phyloP scores from a whole-genome alignment of 1,284 basidiomycete genomes.

The Cryptococcus floricola region DNA sequence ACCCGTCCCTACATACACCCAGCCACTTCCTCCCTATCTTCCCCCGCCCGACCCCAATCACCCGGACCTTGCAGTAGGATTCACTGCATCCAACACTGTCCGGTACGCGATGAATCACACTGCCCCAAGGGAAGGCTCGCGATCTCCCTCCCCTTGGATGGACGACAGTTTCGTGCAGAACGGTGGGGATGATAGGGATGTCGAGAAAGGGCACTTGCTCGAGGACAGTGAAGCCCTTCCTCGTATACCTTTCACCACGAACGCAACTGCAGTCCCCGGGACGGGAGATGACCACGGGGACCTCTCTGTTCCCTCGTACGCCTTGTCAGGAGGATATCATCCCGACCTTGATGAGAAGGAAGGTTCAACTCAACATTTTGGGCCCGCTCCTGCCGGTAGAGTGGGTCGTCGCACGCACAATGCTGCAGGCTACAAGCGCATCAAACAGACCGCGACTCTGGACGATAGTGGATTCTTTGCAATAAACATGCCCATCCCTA shows the following conservation, averaged over 20 bases:
- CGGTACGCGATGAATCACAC: conserved; percentile 20
- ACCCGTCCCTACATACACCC: conserved; percentile 4
- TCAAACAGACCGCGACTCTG: conserved; percentile 50
- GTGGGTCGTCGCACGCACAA: conserved; percentile 66
- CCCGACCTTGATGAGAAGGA: neutral
- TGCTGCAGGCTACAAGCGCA: conserved; percentile 39
- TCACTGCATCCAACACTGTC: conserved; percentile 29
- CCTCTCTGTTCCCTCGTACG: conserved; percentile 16
- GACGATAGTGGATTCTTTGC: conserved; percentile 74
- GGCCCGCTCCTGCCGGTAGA: conserved; percentile 75
- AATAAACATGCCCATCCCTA: conserved; percentile 76
- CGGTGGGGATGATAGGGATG: conserved; percentile 11
- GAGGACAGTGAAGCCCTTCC: neutral
- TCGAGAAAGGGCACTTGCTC: conserved; percentile 34
- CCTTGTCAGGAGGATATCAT: neutral
- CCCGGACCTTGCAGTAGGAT: conserved; percentile 35
- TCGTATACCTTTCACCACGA: conserved; percentile 8
- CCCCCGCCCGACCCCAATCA: conserved; percentile 43
- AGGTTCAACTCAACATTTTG: conserved; percentile 62
- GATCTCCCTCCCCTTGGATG: conserved; percentile 34
- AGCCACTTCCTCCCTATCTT: conserved; percentile 35
- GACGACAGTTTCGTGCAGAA: conserved; percentile 23
- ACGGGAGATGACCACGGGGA: conserved; percentile 17
- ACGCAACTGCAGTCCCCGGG: conserved; percentile 1
- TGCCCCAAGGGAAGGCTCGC: conserved; percentile 16